A percentile compares a stretch with the other conserved stretches of the same genome.
phyloP scores from a whole-genome alignment of 306 rosid species.

The Betula pendula region DNA sequence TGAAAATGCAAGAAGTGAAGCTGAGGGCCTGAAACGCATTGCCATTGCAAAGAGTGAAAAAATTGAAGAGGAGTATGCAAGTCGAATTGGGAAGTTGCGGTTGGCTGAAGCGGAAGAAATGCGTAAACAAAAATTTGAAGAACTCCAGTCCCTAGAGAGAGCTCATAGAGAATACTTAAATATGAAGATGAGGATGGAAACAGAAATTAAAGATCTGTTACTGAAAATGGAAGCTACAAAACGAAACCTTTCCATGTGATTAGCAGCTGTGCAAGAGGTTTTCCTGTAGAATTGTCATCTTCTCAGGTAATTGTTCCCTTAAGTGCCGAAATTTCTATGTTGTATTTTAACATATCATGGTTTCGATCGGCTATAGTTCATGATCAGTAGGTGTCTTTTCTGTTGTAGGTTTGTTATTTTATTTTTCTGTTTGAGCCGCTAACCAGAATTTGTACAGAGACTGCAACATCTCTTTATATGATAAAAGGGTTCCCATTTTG shows the following conservation, averaged over 20 bases:
- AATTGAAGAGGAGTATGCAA: constrained; percentile 72
- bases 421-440: constrained; percentile 42
- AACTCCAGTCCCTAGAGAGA: constrained; percentile 75
- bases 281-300: constrained; percentile 27
- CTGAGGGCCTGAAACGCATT: constrained; percentile 86
- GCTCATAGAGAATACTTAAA: constrained; percentile 72
- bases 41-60: constrained; percentile 84
- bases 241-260: constrained; percentile 69
- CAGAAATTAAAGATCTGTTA: constrained; percentile 81
- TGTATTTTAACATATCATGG: constrained; percentile 26
- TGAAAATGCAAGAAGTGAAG: constrained; percentile 91
- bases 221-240: constrained; percentile 96
- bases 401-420: constrained; percentile 22
- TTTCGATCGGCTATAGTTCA: constrained; percentile 35
- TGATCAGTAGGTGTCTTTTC: constrained; percentile 42
- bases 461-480: constrained; percentile 46
- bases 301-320: constrained; percentile 38
- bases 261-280: constrained; percentile 14
- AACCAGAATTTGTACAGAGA: constrained; percentile 67
- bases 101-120: constrained; percentile 67
- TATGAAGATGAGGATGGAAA: constrained; percentile 91
- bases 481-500: constrained; percentile 32
- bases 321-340: constrained; percentile 40
- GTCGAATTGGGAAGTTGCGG: constrained; percentile 68
- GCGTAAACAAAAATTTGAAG: constrained; percentile 78